phyloP scores from a whole-genome alignment of 331 rosid species.

The Telfairia occidentalis region DNA sequence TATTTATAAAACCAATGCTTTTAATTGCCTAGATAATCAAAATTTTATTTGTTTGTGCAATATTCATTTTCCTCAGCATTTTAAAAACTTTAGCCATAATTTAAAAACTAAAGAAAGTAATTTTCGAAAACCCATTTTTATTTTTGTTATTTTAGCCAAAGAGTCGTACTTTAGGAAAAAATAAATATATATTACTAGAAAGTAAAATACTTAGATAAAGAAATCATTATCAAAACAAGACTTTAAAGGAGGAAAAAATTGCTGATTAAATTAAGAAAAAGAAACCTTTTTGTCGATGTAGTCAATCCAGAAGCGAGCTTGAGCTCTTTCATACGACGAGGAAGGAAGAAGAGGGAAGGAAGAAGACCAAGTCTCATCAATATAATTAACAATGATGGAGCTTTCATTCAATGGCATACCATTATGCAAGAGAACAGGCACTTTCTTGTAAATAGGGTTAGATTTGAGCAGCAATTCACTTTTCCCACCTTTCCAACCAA shows the following conservation, averaged over 20 bases:
- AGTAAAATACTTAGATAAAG: no score
- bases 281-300: slow-evolving; percentile 53
- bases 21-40: no score
- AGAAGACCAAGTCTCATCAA: slow-evolving; percentile 50
- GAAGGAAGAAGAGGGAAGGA: slow-evolving; percentile 42
- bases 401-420: slow-evolving; percentile 40
- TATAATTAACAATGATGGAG: slow-evolving; percentile 30
- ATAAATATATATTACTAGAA: no score
- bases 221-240: not conserved
- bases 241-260: no score
- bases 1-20: no score
- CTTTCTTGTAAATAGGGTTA: slow-evolving; percentile 49
- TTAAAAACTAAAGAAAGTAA: no score
- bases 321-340: slow-evolving; percentile 33
- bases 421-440: slow-evolving; percentile 45
- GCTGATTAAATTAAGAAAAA: not conserved
- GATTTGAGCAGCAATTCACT: slow-evolving; percentile 49
- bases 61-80: not conserved
- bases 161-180: no score
- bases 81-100: not conserved
- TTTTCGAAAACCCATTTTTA: no score
- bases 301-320: slow-evolving; percentile 56
- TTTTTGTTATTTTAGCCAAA: no score
- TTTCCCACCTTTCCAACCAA: slow-evolving; percentile 50
- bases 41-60: no score